phyloP scores from a whole-genome alignment of 1,139 yeast species.

The Geotrichum carabidarum region DNA sequence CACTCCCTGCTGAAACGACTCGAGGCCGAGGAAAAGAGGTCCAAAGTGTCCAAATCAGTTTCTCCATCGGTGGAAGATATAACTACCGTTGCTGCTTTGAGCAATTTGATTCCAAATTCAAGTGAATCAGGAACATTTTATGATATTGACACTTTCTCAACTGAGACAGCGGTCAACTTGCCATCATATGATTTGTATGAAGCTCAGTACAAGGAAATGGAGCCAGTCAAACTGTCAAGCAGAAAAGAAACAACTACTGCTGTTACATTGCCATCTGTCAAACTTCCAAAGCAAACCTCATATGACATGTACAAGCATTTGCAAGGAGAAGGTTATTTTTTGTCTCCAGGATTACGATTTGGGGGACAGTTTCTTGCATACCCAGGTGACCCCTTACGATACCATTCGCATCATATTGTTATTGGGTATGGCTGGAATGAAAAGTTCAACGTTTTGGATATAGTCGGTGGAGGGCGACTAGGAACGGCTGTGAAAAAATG shows the following conservation, averaged over 20 bases:
- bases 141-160: conserved; percentile 23
- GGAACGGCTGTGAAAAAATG: conserved; percentile 91
- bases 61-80: background rate
- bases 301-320: conserved; percentile 42
- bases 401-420: conserved; percentile 80
- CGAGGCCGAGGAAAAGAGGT: conserved; percentile 25
- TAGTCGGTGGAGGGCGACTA: conserved; percentile 78
- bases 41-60: background rate
- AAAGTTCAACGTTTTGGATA: conserved; percentile 49
- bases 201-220: conserved; percentile 9
- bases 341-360: conserved; percentile 83
- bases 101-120: conserved; percentile 15
- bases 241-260: background rate
- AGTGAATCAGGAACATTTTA: conserved; percentile 22
- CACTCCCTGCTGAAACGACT: conserved; percentile 26
- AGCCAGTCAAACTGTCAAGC: background rate
- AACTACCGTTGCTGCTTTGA: background rate
- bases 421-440: conserved; percentile 50
- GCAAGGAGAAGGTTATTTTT: conserved; percentile 45
- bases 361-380: conserved; percentile 88
- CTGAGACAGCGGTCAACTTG: conserved; percentile 12
- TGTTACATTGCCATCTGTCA: background rate
- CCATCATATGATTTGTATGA: conserved; percentile 17
- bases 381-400: conserved; percentile 91
- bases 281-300: conserved; percentile 19